Evolutionary conservation across 2,329 filamentous ascomycete species (phyloP).

Genomic region (Epichloe festucae): DNA sequence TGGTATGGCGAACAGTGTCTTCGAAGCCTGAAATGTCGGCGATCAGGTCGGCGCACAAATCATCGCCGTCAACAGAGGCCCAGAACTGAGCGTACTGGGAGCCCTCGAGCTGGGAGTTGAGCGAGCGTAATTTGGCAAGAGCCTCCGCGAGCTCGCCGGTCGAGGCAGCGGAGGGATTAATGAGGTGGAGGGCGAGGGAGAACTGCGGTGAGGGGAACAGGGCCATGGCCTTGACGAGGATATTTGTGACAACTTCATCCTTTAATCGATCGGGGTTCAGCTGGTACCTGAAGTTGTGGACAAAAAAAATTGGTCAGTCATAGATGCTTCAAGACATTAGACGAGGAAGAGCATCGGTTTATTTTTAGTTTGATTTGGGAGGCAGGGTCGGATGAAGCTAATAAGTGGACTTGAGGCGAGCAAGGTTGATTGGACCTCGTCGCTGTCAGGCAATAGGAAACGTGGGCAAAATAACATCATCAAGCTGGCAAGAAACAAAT

Average conservation of each 20-base stretch:
- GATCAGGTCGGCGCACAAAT: slow-evolving; percentile 88
- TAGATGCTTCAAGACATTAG: not conserved
- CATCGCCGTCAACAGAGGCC: slow-evolving; percentile 82
- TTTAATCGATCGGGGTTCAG: slow-evolving; percentile 98
- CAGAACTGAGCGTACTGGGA: slow-evolving; percentile 90
- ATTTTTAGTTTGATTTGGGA: not conserved
- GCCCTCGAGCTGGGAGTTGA: slow-evolving; percentile 79
- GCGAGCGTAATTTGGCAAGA: slow-evolving; percentile 69
- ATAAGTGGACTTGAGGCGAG: slow-evolving; percentile 19
- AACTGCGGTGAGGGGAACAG: slow-evolving; percentile 96
- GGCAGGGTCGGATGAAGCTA: slow-evolving; percentile 59
- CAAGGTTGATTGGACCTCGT: slow-evolving; percentile 27
- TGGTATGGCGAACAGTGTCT: slow-evolving; percentile 80
- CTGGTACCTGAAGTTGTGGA: slow-evolving; percentile 62
- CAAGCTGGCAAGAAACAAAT: slow-evolving; percentile 10
- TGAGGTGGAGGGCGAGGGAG: slow-evolving; percentile 83
- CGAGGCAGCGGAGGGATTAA: slow-evolving; percentile 61
- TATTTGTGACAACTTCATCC: slow-evolving; percentile 95
- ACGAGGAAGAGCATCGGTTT: not conserved
- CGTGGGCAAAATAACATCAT: slow-evolving; percentile 75
- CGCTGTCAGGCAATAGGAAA: slow-evolving; percentile 96
- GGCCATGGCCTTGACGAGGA: slow-evolving; percentile 94
- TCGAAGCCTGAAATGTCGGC: slow-evolving; percentile 93
- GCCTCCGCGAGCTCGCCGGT: slow-evolving; percentile 75
- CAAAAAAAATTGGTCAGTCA: not conserved